Percentiles rank a stretch among this genome's conserved stretches.
phyloP scores from a whole-genome alignment of 345 rosid genomes.

The Rubroshorea leprosula region DNA sequence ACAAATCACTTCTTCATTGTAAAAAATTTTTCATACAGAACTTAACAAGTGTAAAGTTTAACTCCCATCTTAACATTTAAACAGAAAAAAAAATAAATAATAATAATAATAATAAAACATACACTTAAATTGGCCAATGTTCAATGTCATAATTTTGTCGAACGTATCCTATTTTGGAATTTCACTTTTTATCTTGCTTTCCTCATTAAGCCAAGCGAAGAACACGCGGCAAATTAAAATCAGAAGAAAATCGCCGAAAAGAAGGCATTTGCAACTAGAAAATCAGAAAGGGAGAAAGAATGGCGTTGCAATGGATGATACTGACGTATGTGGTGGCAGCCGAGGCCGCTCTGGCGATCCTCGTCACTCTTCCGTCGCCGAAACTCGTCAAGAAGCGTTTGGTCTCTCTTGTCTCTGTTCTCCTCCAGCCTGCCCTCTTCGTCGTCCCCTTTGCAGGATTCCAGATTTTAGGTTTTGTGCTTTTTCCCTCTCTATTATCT shows the following conservation, averaged over 20 bases:
- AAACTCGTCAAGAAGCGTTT: conserved; percentile 45
- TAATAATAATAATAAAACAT: too few relatives aligned
- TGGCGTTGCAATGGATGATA: conserved; percentile 74
- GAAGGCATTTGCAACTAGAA: neutral
- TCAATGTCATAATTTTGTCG: too few relatives aligned
- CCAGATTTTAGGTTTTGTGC: conserved; percentile 49
- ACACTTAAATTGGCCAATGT: too few relatives aligned
- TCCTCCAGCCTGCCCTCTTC: conserved; percentile 58
- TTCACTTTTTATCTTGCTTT: neutral
- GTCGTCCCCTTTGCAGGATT: conserved; percentile 62
- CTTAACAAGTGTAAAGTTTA: too few relatives aligned
- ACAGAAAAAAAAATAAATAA: too few relatives aligned
- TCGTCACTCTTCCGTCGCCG: conserved; percentile 59
- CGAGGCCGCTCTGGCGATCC: conserved; percentile 42
- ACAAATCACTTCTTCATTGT: too few relatives aligned
- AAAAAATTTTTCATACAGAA: too few relatives aligned
- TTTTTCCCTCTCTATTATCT: neutral
- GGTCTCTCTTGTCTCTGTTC: conserved; percentile 49
- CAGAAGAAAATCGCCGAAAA: neutral
- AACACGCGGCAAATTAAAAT: neutral
- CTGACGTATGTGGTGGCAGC: conserved; percentile 62
- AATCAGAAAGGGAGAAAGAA: conserved; percentile 5
- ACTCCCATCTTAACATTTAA: too few relatives aligned
- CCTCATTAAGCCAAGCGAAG: neutral
- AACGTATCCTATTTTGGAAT: too few relatives aligned